Conservation (phyloP, 176 grass and related monocot genomes). For the Cenchrus purpureus region DNA sequence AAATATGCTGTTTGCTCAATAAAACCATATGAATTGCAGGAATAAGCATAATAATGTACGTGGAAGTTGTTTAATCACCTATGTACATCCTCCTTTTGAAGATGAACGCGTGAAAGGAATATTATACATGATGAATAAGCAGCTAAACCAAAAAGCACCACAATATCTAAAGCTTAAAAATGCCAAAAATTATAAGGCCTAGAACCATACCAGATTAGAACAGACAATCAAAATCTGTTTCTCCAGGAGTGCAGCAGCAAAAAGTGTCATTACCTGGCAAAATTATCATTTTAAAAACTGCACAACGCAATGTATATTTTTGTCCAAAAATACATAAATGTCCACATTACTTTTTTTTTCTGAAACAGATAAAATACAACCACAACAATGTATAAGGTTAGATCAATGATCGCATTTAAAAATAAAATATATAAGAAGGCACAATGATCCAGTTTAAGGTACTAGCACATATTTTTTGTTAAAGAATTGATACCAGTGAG, state of each 20-base stretch:
- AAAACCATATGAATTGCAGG: background rate
- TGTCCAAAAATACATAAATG: slow-evolving; percentile 4
- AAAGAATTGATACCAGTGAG: background rate
- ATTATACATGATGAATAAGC: background rate
- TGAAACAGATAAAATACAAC: background rate
- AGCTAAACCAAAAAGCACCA: background rate
- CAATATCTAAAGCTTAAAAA: slow-evolving; percentile 19
- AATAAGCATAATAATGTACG: background rate
- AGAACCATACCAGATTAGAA: slow-evolving; percentile 83
- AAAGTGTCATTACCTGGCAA: slow-evolving; percentile 85
- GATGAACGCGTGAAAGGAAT: background rate
- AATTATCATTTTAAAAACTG: slow-evolving; percentile 34
- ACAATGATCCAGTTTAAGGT: too few species aligned
- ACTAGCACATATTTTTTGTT: background rate
- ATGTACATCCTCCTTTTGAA: slow-evolving; percentile 6
- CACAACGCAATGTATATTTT: background rate
- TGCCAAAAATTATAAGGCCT: background rate
- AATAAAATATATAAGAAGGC: background rate
- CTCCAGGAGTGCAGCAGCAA: slow-evolving; percentile 92
- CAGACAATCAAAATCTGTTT: slow-evolving; percentile 93
- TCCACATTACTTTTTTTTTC: background rate
- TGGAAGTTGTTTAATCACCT: background rate
- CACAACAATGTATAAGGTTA: background rate
- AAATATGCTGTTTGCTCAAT: background rate
- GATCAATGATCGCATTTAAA: background rate